phyloP scores from a whole-genome alignment of 2,329 filamentous ascomycete genomes.

The Nothophaeocryptopus gaeumannii region DNA sequence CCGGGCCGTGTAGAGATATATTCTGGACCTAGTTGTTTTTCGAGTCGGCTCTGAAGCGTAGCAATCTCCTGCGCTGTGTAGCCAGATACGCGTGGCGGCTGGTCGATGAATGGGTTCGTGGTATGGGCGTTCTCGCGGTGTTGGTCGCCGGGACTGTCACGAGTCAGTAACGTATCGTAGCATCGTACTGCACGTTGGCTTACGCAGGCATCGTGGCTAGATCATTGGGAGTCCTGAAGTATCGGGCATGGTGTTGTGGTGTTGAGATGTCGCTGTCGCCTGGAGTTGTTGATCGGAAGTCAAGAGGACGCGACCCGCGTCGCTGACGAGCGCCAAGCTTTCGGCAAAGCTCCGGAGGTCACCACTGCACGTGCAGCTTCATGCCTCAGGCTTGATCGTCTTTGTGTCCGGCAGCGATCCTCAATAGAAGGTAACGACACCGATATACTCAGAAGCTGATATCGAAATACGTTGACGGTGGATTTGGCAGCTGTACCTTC shows the following conservation, averaged over 20 bases:
- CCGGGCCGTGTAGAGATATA: constrained; percentile 87
- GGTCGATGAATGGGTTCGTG: constrained; percentile 78
- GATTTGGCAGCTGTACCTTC: too few relatives aligned
- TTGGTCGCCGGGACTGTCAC: constrained; percentile 36
- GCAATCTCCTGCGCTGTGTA: constrained; percentile 91
- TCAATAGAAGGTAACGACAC: too few relatives aligned
- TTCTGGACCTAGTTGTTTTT: constrained; percentile 92
- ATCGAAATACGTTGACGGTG: too few relatives aligned
- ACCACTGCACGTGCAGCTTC: too few relatives aligned
- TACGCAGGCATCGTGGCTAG: constrained; percentile 32
- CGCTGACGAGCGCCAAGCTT: not conserved
- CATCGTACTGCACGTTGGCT: constrained; percentile 6
- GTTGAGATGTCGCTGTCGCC: constrained; percentile 1
- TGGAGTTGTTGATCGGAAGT: constrained; percentile 9
- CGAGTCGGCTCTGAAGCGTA: constrained; percentile 77
- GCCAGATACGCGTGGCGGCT: constrained; percentile 64
- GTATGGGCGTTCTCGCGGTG: constrained; percentile 39
- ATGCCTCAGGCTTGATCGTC: too few relatives aligned
- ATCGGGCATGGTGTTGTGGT: constrained; percentile 5
- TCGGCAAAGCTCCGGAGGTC: too few relatives aligned
- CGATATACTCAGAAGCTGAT: too few relatives aligned
- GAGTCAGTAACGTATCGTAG: constrained; percentile 11
- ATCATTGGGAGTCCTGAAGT: constrained; percentile 3
- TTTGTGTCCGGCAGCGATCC: too few relatives aligned
- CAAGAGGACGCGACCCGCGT: constrained; percentile 14